These are phyloP conservation scores for Bullera alba DNA, from an alignment of 768 basidiomycete species.

Conservation along the genomic window DNA sequence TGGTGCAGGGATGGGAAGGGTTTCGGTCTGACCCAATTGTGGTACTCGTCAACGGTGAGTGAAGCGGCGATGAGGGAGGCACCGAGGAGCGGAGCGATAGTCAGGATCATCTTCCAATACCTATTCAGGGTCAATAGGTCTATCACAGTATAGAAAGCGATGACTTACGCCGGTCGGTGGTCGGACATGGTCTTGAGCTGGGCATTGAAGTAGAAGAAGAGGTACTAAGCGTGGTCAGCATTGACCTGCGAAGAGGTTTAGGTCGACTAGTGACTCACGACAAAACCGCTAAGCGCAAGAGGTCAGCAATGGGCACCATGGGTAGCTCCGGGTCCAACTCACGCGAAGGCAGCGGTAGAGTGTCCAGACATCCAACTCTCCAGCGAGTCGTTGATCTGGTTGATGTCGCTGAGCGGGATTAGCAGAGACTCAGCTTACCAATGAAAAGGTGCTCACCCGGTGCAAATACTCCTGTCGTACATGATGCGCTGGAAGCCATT, in stretches of 20 bases:
- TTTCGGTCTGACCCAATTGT: conserved; percentile 47
- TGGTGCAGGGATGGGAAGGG: background rate
- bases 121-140: conserved; percentile 3
- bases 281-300: conserved; percentile 45
- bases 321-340: conserved; percentile 3
- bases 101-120: conserved; percentile 60
- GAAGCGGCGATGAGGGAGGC: conserved; percentile 56
- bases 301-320: conserved; percentile 2
- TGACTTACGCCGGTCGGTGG: conserved; percentile 52
- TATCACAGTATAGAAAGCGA: background rate
- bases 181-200: conserved; percentile 58
- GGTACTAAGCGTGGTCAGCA: background rate
- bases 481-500: conserved; percentile 52
- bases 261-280: conserved; percentile 22
- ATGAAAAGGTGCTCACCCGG: conserved; percentile 39
- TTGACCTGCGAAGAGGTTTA: background rate
- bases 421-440: conserved; percentile 2
- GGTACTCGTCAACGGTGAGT: conserved; percentile 56
- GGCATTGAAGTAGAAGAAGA: conserved; percentile 51
- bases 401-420: conserved; percentile 47
- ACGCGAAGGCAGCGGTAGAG: conserved; percentile 56
- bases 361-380: conserved; percentile 55
- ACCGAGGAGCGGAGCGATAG: conserved; percentile 56
- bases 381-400: conserved; percentile 56
- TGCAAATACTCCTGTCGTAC: conserved; percentile 55